Conservation (phyloP, 2,329 filamentous ascomycete species). For the Stenocarpella maydis region DNA sequence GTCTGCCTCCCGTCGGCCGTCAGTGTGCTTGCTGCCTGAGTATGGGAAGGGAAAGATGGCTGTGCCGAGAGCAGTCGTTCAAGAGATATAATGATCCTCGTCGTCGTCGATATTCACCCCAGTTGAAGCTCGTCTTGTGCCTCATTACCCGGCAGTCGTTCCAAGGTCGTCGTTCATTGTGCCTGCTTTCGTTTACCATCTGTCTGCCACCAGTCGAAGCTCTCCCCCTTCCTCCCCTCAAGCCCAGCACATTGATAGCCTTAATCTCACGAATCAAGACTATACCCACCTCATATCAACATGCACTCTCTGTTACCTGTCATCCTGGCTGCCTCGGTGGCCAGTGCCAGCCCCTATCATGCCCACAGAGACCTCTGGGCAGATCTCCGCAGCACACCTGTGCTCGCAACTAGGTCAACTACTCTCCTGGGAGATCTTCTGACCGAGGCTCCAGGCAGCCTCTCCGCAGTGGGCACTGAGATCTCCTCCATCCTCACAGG, state of each 20-base stretch:
- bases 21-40: background rate
- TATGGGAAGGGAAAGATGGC: background rate
- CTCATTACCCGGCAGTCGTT: no score
- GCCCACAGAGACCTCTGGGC: slow-evolving; percentile 1
- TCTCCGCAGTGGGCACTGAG: slow-evolving; percentile 13
- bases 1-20: slow-evolving; percentile 14
- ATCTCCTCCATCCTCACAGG: slow-evolving; percentile 24
- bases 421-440: slow-evolving; percentile 22
- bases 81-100: slow-evolving; percentile 8
- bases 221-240: background rate
- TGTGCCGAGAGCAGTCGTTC: background rate
- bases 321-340: background rate
- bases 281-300: background rate
- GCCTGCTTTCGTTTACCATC: background rate
- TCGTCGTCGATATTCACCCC: background rate
- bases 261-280: background rate
- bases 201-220: background rate
- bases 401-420: slow-evolving; percentile 20
- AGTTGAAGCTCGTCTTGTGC: background rate
- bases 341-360: background rate
- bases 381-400: slow-evolving; percentile 6
- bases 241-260: background rate
- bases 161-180: slow-evolving; percentile 1
- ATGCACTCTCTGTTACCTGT: slow-evolving; percentile 13
- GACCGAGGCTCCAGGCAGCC: slow-evolving; percentile 8